A percentile compares a stretch with the other conserved stretches of the same genome.
phyloP scores from a whole-genome alignment of 2,329 filamentous ascomycete species.

The Cladosporium sp. region DNA sequence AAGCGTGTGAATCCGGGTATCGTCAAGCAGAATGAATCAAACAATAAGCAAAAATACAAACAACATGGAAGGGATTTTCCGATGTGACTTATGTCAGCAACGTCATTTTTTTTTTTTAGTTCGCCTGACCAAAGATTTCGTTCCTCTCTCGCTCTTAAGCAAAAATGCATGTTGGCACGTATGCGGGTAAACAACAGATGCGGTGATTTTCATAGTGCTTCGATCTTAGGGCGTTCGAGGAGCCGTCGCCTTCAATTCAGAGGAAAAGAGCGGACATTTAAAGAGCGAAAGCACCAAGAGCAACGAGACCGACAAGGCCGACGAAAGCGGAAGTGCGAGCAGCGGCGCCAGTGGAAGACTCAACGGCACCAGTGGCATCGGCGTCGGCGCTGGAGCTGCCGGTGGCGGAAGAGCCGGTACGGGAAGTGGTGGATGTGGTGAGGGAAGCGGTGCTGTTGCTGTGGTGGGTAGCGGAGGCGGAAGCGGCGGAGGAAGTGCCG shows the following conservation, averaged over 20 bases:
- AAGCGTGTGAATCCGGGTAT: not conserved
- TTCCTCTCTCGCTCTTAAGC: not conserved
- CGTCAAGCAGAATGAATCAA: not conserved
- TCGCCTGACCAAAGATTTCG: not conserved
- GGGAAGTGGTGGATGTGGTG: slow-evolving; percentile 14
- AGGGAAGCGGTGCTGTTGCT: slow-evolving; percentile 7
- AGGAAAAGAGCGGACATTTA: slow-evolving; percentile 6
- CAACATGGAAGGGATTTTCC: not conserved
- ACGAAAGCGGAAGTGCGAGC: slow-evolving; percentile 29
- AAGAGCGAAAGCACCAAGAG: slow-evolving; percentile 31
- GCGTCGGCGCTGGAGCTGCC: not conserved
- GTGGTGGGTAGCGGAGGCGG: slow-evolving; percentile 22
- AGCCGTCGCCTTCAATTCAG: not conserved
- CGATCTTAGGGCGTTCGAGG: not conserved
- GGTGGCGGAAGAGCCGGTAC: not conserved
- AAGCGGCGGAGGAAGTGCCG: slow-evolving; percentile 26
- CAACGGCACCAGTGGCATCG: not conserved
- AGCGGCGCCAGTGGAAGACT: slow-evolving; percentile 13
- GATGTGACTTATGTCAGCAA: not conserved
- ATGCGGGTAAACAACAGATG: not conserved
- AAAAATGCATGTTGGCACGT: not conserved
- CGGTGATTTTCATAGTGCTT: not conserved
- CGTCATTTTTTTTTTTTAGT: not conserved
- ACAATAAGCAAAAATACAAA: not conserved
- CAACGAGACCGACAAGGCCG: slow-evolving; percentile 30